Percentiles rank a stretch among this genome's conserved stretches.
These are phyloP conservation scores for Vitis labrusca DNA, from an alignment of 164 flowering plant species.

Conservation along the genomic window DNA sequence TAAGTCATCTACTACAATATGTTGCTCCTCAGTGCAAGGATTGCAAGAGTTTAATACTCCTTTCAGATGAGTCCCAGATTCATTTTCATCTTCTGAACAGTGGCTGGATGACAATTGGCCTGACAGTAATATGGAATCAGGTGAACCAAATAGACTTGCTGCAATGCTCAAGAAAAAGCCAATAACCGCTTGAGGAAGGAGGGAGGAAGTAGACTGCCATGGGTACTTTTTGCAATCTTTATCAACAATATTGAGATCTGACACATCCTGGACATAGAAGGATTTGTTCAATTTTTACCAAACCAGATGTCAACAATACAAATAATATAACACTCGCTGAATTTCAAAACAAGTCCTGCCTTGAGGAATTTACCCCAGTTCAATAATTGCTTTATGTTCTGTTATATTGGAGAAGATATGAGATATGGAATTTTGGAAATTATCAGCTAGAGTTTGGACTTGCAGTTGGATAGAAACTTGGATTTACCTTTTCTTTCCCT, in stretches of 20 bases:
- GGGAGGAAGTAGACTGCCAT: constrained; percentile 31
- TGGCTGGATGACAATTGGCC: constrained; percentile 16
- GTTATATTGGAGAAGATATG: neutral
- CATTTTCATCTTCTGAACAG: constrained; percentile 20
- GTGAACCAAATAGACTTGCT: constrained; percentile 49
- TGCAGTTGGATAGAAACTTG: constrained; percentile 5
- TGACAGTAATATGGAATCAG: constrained; percentile 40
- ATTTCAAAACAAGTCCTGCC: neutral
- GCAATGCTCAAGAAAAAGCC: constrained; percentile 60
- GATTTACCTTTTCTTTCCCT: constrained; percentile 41
- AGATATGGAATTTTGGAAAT: neutral
- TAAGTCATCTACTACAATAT: constrained; percentile 17
- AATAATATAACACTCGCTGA: neutral
- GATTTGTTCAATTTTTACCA: neutral
- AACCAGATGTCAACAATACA: neutral
- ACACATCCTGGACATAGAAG: constrained; percentile 25
- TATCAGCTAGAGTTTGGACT: neutral
- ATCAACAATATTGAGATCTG: constrained; percentile 20
- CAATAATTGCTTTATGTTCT: neutral
- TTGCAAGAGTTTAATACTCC: constrained; percentile 28
- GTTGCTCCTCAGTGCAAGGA: constrained; percentile 16
- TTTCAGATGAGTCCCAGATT: constrained; percentile 14
- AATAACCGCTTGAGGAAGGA: constrained; percentile 60
- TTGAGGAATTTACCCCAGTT: neutral
- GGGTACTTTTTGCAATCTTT: constrained; percentile 24